Evolutionary conservation across 164 flowering plant genomes (phyloP), one percentile per base, ranked within the genome.

Genomic region (Vitis labrusca): DNA sequence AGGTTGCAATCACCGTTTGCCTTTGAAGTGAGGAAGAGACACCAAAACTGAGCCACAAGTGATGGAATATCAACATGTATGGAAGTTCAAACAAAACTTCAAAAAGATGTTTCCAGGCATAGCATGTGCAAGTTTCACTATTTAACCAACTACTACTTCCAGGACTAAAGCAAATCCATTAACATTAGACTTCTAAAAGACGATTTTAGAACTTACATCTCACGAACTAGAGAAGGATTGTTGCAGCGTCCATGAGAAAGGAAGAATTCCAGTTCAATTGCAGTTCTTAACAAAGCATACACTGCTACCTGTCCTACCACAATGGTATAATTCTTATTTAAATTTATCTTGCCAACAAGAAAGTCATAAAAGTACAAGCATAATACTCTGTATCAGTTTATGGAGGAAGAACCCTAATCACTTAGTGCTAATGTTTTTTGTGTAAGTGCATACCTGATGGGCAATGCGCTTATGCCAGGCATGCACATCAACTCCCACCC

Each of bases 401-500:
- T 55, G 62, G 64, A 64, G 62, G 32, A 13, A 71, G 50, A 14
- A 59, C 44, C 9, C 62, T 47, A 47, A 17, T 3, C 55, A 56
- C 10, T 13, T 49, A 65, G 27, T 64, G 48, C 3, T 6, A 58
- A 27, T 5, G 37, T 3, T 37, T n/a, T 10, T 2, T 50, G 1
- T 50, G 54, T 3, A 10, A 54, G 53, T 65, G 14, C 57, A 29
- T 71, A 88, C 95, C 89, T 80, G 85, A 82, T 85, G 80, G 5
- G 91, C 82, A 62, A 85, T 66, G 44, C 73, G 80, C 71, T 71
- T 84, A 65, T 88, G 91, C 95, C 95, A 88, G 27, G 81, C 80
- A 78, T 85, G 82, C 54, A 86, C 87, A 79, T 88, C 92, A 63
- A 84, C 82, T 53, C 91, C 95, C 50, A 75, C 60, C 91, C 92